Evolutionary conservation across 495 filamentous ascomycete genomes (phyloP).

Genomic region (Ramalina intermedia): DNA sequence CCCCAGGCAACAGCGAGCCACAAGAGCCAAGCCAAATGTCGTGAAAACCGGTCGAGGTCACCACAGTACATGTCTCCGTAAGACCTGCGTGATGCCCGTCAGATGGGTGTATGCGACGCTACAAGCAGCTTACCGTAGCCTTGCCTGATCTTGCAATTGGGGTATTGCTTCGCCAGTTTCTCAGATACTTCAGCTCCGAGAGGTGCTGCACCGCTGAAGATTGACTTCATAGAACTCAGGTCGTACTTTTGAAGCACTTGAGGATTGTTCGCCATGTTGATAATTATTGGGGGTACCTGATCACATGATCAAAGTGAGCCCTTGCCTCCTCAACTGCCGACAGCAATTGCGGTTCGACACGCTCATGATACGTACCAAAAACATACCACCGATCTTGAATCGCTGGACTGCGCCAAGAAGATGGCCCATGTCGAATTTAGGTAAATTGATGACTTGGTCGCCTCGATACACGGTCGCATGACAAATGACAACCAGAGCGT

Average conservation of each 20-base stretch:
- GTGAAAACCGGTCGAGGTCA: constrained; percentile 44
- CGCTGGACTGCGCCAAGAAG: constrained; percentile 54
- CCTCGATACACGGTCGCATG: constrained; percentile 58
- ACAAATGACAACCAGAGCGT: constrained; percentile 63
- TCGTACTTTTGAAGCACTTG: constrained; percentile 54
- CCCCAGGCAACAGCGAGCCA: constrained; percentile 54
- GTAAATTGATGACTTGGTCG: constrained; percentile 65
- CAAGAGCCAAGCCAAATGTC: constrained; percentile 64
- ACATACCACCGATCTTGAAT: constrained; percentile 57
- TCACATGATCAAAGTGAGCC: no score
- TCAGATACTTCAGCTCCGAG: constrained; percentile 64
- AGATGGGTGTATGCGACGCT: background rate
- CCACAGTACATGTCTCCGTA: constrained; percentile 69
- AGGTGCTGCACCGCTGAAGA: constrained; percentile 77
- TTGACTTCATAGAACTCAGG: constrained; percentile 46
- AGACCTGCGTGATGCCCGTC: constrained; percentile 35
- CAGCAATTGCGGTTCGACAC: background rate
- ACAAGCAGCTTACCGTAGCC: constrained; percentile 50
- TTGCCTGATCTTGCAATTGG: constrained; percentile 54
- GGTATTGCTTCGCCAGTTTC: constrained; percentile 49
- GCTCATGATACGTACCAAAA: constrained; percentile 36
- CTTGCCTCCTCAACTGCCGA: no score
- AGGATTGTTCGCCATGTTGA: constrained; percentile 58
- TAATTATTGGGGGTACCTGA: constrained; percentile 76
- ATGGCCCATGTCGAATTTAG: constrained; percentile 62